Conservation (phyloP, 2,329 filamentous ascomycete species). For the Coniochaeta sp. region DNA sequence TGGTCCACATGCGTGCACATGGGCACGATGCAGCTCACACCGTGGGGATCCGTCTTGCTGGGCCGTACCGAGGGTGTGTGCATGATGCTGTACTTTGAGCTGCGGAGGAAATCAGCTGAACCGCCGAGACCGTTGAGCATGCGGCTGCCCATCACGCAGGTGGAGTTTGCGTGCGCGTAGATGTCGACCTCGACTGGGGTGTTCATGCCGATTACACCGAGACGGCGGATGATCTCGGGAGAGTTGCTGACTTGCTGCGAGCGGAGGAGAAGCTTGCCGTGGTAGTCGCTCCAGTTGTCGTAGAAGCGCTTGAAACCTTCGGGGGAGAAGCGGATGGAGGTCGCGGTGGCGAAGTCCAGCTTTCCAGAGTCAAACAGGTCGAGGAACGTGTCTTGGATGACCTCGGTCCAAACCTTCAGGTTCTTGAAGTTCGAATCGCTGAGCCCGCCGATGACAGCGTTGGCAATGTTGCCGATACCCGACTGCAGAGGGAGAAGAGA, state of each 20-base stretch:
- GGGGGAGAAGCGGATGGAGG: constrained; percentile 83
- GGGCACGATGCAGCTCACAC: constrained; percentile 82
- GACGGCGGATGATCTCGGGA: constrained; percentile 80
- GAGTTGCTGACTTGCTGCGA: constrained; percentile 86
- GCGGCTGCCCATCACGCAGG: constrained; percentile 79
- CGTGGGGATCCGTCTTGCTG: constrained; percentile 73
- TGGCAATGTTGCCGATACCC: constrained; percentile 89
- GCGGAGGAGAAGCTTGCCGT: constrained; percentile 75
- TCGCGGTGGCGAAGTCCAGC: constrained; percentile 84
- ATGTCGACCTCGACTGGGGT: constrained; percentile 92
- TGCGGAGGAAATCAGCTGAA: constrained; percentile 74
- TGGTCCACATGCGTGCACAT: constrained; percentile 91
- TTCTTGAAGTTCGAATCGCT: constrained; percentile 76
- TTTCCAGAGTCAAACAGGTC: constrained; percentile 86
- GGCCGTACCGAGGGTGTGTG: constrained; percentile 80
- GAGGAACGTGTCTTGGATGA: constrained; percentile 86
- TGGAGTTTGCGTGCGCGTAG: constrained; percentile 88
- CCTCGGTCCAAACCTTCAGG: constrained; percentile 89
- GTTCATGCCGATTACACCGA: constrained; percentile 92
- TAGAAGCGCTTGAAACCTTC: constrained; percentile 91
- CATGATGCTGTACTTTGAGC: constrained; percentile 83
- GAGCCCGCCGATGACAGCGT: constrained; percentile 81
- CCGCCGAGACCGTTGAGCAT: constrained; percentile 85
- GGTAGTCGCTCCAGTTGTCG: constrained; percentile 72
- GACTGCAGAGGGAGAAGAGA: constrained; percentile 78